These are phyloP conservation scores for Ceratobasidium sp. DNA, from an alignment of 1,284 basidiomycete genomes.

Conservation along the genomic window DNA sequence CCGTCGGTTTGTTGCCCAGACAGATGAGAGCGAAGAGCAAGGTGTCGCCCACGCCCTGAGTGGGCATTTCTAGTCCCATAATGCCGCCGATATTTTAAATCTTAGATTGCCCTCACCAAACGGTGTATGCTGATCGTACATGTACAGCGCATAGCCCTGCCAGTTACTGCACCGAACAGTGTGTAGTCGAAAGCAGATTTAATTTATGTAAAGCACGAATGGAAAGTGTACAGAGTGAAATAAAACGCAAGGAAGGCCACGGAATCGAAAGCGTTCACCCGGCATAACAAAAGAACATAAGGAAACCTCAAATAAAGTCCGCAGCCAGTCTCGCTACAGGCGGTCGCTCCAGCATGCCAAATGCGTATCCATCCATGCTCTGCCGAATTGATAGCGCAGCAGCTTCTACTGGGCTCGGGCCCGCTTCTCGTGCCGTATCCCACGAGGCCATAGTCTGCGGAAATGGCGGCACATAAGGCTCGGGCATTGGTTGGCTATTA, in stretches of 20 bases:
- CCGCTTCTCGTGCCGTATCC: conserved; percentile 28
- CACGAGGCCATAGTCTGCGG: conserved; percentile 34
- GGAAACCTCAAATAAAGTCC: conserved; percentile 27
- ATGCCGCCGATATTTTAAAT: too few relatives aligned
- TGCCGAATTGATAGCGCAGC: conserved; percentile 33
- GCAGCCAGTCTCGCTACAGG: conserved; percentile 22
- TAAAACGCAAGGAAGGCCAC: not conserved
- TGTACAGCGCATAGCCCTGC: too few relatives aligned
- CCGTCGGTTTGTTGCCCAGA: conserved; percentile 76
- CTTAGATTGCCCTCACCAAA: too few relatives aligned
- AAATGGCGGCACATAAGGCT: conserved; percentile 11
- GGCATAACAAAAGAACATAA: not conserved
- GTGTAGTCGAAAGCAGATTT: not conserved
- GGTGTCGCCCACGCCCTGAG: too few relatives aligned
- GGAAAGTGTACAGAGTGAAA: not conserved
- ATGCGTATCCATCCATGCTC: conserved; percentile 26
- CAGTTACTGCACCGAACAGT: not conserved
- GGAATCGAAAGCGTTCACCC: conserved; percentile 15
- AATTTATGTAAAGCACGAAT: conserved; percentile 19
- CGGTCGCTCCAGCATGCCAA: conserved; percentile 3
- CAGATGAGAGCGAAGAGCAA: too few relatives aligned
- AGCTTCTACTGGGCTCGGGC: conserved; percentile 31
- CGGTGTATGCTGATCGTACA: too few relatives aligned
- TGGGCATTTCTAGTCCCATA: too few relatives aligned
- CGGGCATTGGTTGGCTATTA: not conserved